A percentile compares a stretch with the other conserved stretches of the same genome.
Conservation (phyloP, 495 filamentous ascomycete genomes). For the Lophium mytilinum region DNA sequence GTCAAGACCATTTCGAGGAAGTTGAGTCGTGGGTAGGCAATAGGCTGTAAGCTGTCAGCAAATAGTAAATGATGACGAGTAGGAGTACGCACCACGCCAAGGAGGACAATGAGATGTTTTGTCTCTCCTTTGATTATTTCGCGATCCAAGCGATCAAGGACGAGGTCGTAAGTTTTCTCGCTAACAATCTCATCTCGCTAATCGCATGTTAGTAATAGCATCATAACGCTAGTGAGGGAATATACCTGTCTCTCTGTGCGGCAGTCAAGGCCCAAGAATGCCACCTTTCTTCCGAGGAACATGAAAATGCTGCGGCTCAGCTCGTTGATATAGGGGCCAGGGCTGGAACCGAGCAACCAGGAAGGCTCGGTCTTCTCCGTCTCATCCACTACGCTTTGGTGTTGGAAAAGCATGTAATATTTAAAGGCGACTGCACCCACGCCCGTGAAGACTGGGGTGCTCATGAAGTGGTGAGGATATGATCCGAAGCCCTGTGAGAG, state of each 20-base stretch:
- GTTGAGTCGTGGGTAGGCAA: conserved; percentile 89
- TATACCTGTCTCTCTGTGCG: conserved; percentile 65
- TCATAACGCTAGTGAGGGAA: neutral
- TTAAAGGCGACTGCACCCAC: conserved; percentile 90
- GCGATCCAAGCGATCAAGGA: conserved; percentile 73
- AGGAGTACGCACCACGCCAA: conserved; percentile 34
- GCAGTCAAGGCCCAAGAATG: conserved; percentile 82
- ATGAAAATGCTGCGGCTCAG: conserved; percentile 80
- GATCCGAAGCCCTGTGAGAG: conserved; percentile 65
- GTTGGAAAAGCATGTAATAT: conserved; percentile 97
- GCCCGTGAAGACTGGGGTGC: conserved; percentile 80
- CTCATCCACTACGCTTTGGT: conserved; percentile 77
- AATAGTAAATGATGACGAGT: neutral
- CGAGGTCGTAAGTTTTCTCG: conserved; percentile 68
- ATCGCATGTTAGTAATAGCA: conserved; percentile 3
- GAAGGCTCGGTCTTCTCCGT: conserved; percentile 76
- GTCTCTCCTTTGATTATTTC: conserved; percentile 79
- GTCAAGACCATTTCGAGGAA: conserved; percentile 67
- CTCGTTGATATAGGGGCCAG: conserved; percentile 87
- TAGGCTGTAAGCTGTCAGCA: conserved; percentile 40
- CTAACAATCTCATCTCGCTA: conserved; percentile 69
- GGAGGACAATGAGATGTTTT: conserved; percentile 79
- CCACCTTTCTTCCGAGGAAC: conserved; percentile 65
- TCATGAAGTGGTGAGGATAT: conserved; percentile 87
- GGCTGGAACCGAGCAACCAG: conserved; percentile 72